Evolutionary conservation across 2,329 filamentous ascomycete species (phyloP), one percentile per base, ranked within the genome.

Genomic region (Neonectria hederae): DNA sequence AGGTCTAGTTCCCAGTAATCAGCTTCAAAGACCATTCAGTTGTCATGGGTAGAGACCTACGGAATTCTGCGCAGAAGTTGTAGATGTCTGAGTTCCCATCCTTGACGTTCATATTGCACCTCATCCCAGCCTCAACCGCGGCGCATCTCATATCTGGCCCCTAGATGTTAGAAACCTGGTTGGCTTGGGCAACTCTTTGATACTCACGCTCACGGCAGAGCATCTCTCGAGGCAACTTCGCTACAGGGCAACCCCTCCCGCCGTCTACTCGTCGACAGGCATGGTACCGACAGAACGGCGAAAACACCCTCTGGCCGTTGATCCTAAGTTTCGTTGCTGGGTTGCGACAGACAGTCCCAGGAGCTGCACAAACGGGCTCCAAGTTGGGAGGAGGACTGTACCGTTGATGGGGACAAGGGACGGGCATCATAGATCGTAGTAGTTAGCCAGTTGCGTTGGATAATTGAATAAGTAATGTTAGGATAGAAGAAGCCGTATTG

Each of bases 61-160:
- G 75, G n/a, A 74, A 61, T 28, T 75, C 65, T 8, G 64, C 35
- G 49, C 75, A 76, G 46, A 70, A 76, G n/a, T 26, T 65, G 35
- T 67, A 65, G 5, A 56, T 19, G 4, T 32, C 57, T 14, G 59
- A 49, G 24, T 63, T 61, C 4, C 62, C 72, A 38, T 71, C 62
- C 43, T 67, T 75, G 38, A 72, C 67, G 4, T 69, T 67, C 22
- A 72, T 45, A 10, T 22, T 42, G 48, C 74, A 76, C 22, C 65
- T 64, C 22, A 54, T 64, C 2, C 74, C 74, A n/a, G 68, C 62
- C 2, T 74, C 69, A 43, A 73, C 54, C 8, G 69, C 74, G 10
- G 64, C 58, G 11, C 74, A 76, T 40, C 57, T 62, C 43, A 69
- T 45, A 56, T 75, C 73, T 75, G 10, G 19, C 26, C 14, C 19